Base-by-base conservation (phyloP, 768 basidiomycete species). In the Peribolospora baueri region DNA sequence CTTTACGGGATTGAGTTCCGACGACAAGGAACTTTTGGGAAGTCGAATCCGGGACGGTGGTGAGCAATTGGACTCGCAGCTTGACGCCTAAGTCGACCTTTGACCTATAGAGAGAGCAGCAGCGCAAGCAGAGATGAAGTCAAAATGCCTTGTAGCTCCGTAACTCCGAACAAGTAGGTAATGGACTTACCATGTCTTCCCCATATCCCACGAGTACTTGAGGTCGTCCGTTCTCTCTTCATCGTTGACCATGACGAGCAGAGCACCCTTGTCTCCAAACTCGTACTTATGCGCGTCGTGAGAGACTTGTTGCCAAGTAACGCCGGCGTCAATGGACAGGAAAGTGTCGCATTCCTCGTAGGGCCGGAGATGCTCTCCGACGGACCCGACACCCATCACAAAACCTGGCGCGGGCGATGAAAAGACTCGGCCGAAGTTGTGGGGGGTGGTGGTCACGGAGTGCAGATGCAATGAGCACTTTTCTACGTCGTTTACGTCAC, bases 331-430 rank as follows among this genome's bases (percentile, higher is more conserved):
- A 0, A 74, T 81, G 61, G 85, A 90, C 57, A 97, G 66, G 72
- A 93, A 98, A 0, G 91, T 95, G 62, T 93, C 86, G 62, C 83
- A 80, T 43, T 93, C 80, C 47, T 82, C 78, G 61, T 95, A 95
- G 0, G 76, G 70, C 13, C 70, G 65, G 6, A 95, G 70, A 9
- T 69, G 66, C 25, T 73, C 68, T 2, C 91, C 88, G 42, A 93
- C 74, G 0, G 78, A 82, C 5, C 93, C 93, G 2, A 97, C 87
- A n/a, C 84, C 91, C 84, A 98, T 91, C 39, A 85, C 81, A 57
- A 86, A 75, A 0, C 93, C 91, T 0, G 91, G 91, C 0, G 90
- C 91, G 5, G 85, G 81, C 0, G 87, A 88, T 2, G 87, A 91
- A 69, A 97, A 97, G 40, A 95, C 75, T 13, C 84, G 80, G 0